Evolutionary conservation across 2,329 filamentous ascomycete species (phyloP).

Genomic region (Pseudopithomyces chartarum): DNA sequence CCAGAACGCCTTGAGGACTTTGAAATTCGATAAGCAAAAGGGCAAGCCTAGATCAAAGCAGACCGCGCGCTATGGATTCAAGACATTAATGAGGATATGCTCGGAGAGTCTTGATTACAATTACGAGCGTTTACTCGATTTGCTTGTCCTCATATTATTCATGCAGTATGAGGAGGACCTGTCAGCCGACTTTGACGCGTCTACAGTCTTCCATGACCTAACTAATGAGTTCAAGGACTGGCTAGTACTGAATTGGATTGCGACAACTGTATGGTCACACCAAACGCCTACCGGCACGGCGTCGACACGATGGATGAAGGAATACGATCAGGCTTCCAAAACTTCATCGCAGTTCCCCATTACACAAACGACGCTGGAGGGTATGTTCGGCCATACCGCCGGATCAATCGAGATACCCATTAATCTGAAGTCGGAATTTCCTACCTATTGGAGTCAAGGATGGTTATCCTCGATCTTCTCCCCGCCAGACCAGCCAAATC

Average conservation of each 20-base stretch:
- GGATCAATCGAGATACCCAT: slow-evolving; percentile 40
- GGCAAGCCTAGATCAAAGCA: slow-evolving; percentile 50
- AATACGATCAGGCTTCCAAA: slow-evolving; percentile 30
- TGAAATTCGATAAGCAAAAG: slow-evolving; percentile 48
- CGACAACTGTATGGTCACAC: slow-evolving; percentile 39
- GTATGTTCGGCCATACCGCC: slow-evolving; percentile 33
- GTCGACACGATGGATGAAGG: slow-evolving; percentile 30
- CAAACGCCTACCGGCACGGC: slow-evolving; percentile 33
- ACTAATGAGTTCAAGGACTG: slow-evolving; percentile 47
- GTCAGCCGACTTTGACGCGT: slow-evolving; percentile 66
- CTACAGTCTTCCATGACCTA: slow-evolving; percentile 69
- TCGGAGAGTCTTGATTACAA: slow-evolving; percentile 78
- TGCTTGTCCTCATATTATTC: slow-evolving; percentile 82
- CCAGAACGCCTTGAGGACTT: slow-evolving; percentile 54
- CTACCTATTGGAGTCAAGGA: slow-evolving; percentile 54
- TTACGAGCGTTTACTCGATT: slow-evolving; percentile 76
- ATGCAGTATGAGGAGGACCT: slow-evolving; percentile 79
- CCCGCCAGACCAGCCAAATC: slow-evolving; percentile 16
- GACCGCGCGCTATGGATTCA: slow-evolving; percentile 77
- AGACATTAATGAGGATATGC: slow-evolving; percentile 73
- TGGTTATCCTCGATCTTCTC: slow-evolving; percentile 51
- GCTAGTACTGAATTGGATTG: slow-evolving; percentile 42
- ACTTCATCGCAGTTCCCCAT: slow-evolving; percentile 34
- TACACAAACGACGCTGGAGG: slow-evolving; percentile 44
- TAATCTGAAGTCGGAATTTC: slow-evolving; percentile 29